Evolutionary conservation across 2,329 filamentous ascomycete genomes (phyloP).

Genomic region (Penicillium sp.): DNA sequence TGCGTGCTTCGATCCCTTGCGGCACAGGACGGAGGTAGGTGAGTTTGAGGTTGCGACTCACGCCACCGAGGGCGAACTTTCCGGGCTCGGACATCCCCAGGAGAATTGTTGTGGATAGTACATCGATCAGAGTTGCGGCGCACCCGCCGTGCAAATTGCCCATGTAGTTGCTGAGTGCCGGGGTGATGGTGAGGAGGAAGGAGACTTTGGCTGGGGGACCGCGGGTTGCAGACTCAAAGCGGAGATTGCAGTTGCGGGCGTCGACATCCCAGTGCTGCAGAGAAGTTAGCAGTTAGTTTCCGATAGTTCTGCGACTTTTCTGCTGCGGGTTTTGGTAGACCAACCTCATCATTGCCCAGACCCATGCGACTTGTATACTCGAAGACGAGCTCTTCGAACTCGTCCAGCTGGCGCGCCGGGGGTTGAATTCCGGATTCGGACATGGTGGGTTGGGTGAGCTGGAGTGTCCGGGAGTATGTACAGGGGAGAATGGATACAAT

Average conservation of each 20-base stretch:
- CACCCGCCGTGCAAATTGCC: constrained; percentile 92
- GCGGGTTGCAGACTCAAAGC: constrained; percentile 43
- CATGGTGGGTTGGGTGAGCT: constrained; percentile 15
- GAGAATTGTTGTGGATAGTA: constrained; percentile 64
- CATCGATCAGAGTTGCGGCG: constrained; percentile 69
- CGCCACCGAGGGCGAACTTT: constrained; percentile 66
- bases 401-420: constrained; percentile 31
- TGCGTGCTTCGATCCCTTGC: constrained; percentile 53
- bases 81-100: constrained; percentile 61
- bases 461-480: neutral
- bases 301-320: too few species aligned
- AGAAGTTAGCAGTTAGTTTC: constrained; percentile 4
- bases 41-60: constrained; percentile 67
- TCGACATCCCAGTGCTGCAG: constrained; percentile 38
- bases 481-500: neutral
- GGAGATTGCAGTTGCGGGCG: constrained; percentile 34
- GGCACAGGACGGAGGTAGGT: constrained; percentile 69
- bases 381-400: constrained; percentile 38
- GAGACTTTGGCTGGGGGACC: constrained; percentile 39
- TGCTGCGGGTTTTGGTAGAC: constrained; percentile 9
- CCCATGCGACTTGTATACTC: constrained; percentile 30
- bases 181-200: constrained; percentile 66
- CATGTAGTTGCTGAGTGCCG: constrained; percentile 86
- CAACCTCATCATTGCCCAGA: constrained; percentile 23
- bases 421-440: constrained; percentile 19